Evolutionary conservation across 176 grass and related monocot genomes (phyloP).

Genomic region (Cenchrus purpureus): DNA sequence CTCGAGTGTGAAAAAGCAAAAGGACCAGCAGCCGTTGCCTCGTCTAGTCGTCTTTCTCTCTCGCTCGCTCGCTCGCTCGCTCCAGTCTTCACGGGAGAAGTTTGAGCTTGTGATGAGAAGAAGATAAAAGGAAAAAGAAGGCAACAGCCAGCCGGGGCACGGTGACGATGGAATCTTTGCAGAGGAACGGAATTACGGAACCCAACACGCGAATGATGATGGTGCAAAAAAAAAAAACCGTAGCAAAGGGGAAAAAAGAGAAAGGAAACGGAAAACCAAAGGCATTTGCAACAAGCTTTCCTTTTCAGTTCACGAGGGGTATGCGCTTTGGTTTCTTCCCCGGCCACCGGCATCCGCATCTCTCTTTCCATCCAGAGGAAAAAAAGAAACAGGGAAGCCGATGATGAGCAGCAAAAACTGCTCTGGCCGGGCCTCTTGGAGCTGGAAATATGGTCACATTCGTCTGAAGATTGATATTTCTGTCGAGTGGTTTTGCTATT

Average conservation of each 20-base stretch:
- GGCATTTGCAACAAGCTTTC: conserved; percentile 6
- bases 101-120: neutral
- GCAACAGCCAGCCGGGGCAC: neutral
- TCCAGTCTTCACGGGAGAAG: conserved; percentile 27
- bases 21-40: conserved; percentile 7
- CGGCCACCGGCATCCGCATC: neutral
- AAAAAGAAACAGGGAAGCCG: neutral
- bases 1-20: conserved; percentile 35
- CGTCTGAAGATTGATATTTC: too few species aligned
- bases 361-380: neutral
- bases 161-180: conserved; percentile 24
- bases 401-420: too few species aligned
- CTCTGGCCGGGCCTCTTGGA: too few species aligned
- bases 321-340: conserved; percentile 26
- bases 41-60: neutral
- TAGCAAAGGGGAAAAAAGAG: neutral
- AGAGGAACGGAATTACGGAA: neutral
- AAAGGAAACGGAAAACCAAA: neutral
- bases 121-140: conserved; percentile 25
- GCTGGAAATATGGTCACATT: too few species aligned
- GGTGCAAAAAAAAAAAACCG: neutral
- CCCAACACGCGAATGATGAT: conserved; percentile 1
- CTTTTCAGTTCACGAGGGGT: conserved; percentile 22
- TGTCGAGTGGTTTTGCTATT: too few species aligned
- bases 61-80: too few species aligned